Base-by-base conservation (phyloP, 2,329 filamentous ascomycete genomes). In the Penicillium sp. region DNA sequence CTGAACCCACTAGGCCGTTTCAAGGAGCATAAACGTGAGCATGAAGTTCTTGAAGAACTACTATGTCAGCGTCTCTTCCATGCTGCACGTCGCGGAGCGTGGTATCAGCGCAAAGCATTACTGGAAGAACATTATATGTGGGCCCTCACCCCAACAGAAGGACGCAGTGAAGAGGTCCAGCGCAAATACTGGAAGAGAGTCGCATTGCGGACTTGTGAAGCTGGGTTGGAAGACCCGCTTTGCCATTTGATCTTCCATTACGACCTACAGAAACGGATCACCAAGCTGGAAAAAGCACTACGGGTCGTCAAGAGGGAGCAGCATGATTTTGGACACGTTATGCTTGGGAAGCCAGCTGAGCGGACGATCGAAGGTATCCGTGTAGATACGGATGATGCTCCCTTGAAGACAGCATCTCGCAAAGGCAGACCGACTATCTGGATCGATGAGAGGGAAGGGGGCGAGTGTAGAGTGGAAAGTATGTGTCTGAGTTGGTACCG, bases 121-220 rank as follows among this genome's bases (percentile, higher is more conserved):
- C 74, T 99, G 2, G 94, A 99, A 75, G 94, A 99, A 70, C 92
- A 95, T 68, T 97, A 99, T 72, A 92, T 97, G 89, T 82, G 86
- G 66, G 78, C 81, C 4, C 68, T 89, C 5, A 80, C 78, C 29
- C 76, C 81, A 0, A 72, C 71, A 2, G 74, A 76, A 3, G 77
- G 74, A 27, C 76, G 78, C 39, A 76, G 69, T 38, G 74, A 79
- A 14, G 85, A 89, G 41, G 74, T 77, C 8, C 88, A 88, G 67
- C 94, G 90, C 75, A 93, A 88, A 64, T 81, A 89, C 61, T 99
- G 92, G 92, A 91, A 87, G 68, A 81, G 83, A 8, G 81, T 86
- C 18, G 90, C 94, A 0, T 78, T 90, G 4, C 75, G 79, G 7
- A 99, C 94, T 0, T 97, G 94, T 67, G 92, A 96, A 72, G 79